Evolutionary conservation across 306 rosid species (phyloP), one percentile per base, ranked within the genome.

Genomic region (Cicer cuneatum): DNA sequence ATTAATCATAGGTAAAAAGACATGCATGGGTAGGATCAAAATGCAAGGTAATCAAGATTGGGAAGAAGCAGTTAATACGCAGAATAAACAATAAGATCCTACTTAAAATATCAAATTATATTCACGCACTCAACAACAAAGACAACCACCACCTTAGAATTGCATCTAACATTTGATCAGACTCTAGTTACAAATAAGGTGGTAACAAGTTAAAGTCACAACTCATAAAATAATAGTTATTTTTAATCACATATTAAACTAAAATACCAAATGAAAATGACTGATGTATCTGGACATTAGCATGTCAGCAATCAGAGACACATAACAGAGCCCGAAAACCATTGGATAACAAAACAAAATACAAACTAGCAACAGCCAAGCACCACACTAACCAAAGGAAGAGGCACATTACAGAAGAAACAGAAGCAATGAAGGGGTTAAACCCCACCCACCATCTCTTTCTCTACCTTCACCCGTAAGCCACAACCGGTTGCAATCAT

Each of bases 241-340:
- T 9, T 6, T 51, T 69, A 51, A n/a, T 47, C 18, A 35, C 38
- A 21, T n/a, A 69, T 51, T 49, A 51, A 69, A 69, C 61, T 51
- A 16, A 37, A 69, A 37, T 41, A 16, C 15, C 8, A 35, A 15
- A 35, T 14, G 47, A 37, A 69, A 49, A 16, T 2, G 11, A 3
- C 4, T 35, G 19, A 10, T 10, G 74, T 69, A 49, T 51, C 29
- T 51, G 35, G 47, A 16, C 15, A 37, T 49, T 35, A 14, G 15
- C 29, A 35, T 49, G n/a, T 7, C 15, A 68, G 10, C 54, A 48
- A 33, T 29, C 8, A 67, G 4, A 14, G 42, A 59, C 16, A 65
- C 70, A 65, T 10, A 42, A 65, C 53, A 65, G 60, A 48, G 73
- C 45, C 46, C 48, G 38, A 47, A 33, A 68, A 68, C 29, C 33